Evolutionary conservation across 23 red algal genomes (phyloP).

Genomic region (Cyanidioschyzon merolae): DNA sequence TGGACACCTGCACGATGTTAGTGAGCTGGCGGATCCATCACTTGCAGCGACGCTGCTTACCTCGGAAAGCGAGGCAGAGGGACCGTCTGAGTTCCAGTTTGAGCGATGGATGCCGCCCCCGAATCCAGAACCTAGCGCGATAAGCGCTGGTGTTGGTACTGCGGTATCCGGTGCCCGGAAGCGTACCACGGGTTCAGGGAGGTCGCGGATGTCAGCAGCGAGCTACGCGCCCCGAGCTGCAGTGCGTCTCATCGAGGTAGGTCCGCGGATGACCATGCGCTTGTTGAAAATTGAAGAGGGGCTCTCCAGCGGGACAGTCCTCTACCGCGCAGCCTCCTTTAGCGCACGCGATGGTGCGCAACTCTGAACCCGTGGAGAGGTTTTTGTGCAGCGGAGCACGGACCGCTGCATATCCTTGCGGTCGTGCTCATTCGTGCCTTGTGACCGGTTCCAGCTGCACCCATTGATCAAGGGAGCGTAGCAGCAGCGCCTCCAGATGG

Average conservation of each 20-base stretch:
- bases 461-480: too few relatives aligned
- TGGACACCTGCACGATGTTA: neutral
- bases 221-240: slow-evolving; percentile 6
- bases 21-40: neutral
- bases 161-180: neutral
- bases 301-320: slow-evolving; percentile 51
- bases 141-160: neutral
- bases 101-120: neutral
- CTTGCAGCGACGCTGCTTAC: neutral
- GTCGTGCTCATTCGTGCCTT: too few relatives aligned
- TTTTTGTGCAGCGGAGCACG: too few relatives aligned
- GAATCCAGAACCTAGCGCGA: neutral
- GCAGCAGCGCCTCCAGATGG: too few relatives aligned
- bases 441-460: too few relatives aligned
- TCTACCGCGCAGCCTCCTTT: slow-evolving; percentile 35
- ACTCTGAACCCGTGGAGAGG: too few relatives aligned
- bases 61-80: slow-evolving; percentile 45
- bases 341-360: too few relatives aligned
- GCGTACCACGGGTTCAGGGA: neutral
- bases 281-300: slow-evolving; percentile 63
- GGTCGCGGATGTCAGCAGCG: neutral
- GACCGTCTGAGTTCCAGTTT: neutral
- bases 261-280: slow-evolving; percentile 54
- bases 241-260: slow-evolving; percentile 68
- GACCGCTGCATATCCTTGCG: too few relatives aligned